Evolutionary conservation across 1,284 basidiomycete species (phyloP).

Genomic region (Melampsora occidentalis): DNA sequence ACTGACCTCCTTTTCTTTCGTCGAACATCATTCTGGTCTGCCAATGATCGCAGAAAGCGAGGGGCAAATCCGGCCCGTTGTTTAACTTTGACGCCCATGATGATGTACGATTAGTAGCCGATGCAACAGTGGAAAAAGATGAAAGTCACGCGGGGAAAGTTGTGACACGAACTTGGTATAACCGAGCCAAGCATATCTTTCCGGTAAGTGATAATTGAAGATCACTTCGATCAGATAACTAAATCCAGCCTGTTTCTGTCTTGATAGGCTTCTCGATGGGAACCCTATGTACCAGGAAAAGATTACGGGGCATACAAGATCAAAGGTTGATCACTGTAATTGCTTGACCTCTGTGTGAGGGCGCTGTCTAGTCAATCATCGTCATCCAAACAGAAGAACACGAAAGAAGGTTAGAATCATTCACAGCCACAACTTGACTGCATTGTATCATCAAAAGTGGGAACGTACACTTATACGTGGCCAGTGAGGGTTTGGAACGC

Average conservation of each 20-base stretch:
- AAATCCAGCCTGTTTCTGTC: background rate
- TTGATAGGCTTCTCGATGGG: slow-evolving; percentile 44
- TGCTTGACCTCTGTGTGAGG: background rate
- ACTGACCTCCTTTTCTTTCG: slow-evolving; percentile 8
- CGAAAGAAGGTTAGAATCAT: too few relatives aligned
- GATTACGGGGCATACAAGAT: slow-evolving; percentile 44
- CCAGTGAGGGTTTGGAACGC: too few relatives aligned
- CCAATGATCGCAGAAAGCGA: slow-evolving; percentile 70
- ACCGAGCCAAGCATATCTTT: slow-evolving; percentile 95
- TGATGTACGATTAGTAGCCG: slow-evolving; percentile 89
- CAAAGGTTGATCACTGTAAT: slow-evolving; percentile 27
- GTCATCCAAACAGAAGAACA: too few relatives aligned
- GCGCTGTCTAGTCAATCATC: too few relatives aligned
- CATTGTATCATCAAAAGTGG: too few relatives aligned
- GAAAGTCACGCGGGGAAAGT: slow-evolving; percentile 99
- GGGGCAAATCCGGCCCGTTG: slow-evolving; percentile 93
- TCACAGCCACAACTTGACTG: too few relatives aligned
- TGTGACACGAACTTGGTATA: slow-evolving; percentile 92
- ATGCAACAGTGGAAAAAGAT: slow-evolving; percentile 94
- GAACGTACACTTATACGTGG: too few relatives aligned
- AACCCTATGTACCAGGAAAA: slow-evolving; percentile 43
- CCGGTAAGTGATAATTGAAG: slow-evolving; percentile 61
- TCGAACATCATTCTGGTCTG: background rate
- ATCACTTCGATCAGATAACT: background rate
- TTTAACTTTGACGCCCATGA: slow-evolving; percentile 99